Evolutionary conservation across 108 stramenopile species (phyloP), one percentile per base, ranked within the genome.

Genomic region (Schizochytrium sp.): DNA sequence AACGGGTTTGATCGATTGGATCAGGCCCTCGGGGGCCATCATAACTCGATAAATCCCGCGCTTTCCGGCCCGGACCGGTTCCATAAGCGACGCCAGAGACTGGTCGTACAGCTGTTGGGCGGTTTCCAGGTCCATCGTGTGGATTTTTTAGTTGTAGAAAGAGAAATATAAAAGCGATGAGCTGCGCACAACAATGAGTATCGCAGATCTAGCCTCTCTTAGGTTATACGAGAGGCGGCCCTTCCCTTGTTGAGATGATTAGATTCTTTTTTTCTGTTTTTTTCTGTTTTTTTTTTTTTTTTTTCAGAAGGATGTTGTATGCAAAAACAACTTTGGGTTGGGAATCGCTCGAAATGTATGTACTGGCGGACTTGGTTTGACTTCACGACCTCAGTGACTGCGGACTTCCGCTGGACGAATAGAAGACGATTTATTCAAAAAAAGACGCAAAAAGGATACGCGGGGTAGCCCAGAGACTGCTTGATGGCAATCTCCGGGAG

Each of bases 1-100:
- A 44, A 69, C 64, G 64, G 64, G 44, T 69, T 69, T 69, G 40
- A 69, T 44, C 64, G 64, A 69, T 69, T 69, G 12, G 64, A 69
- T 69, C 64, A 12, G 44, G 64, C 64, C 64, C 64, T 69, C 64
- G 28, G 64, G 64, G 64, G 64, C 64, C 64, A 69, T 69, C 64
- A 69, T 69, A 69, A 69, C 64, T 69, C 64, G 64, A 44, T 44
- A 69, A 69, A 69, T 69, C 64, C 64, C 64, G 64, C 64, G 64
- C 64, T 69, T 69, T 69, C 64, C 64, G 44, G 44, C 64, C 12
- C 64, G 64, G 64, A 69, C 64, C 19, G 64, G 64, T 12, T 28
- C 64, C 64, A 69, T 69, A 7, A 69, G 64, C 64, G 64, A 69
- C 64, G 64, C 64, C 2, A 69, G 2, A 15, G 42, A 44, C 44